Base-by-base conservation (phyloP, 495 filamentous ascomycete genomes). In the Xylaria telfairii region DNA sequence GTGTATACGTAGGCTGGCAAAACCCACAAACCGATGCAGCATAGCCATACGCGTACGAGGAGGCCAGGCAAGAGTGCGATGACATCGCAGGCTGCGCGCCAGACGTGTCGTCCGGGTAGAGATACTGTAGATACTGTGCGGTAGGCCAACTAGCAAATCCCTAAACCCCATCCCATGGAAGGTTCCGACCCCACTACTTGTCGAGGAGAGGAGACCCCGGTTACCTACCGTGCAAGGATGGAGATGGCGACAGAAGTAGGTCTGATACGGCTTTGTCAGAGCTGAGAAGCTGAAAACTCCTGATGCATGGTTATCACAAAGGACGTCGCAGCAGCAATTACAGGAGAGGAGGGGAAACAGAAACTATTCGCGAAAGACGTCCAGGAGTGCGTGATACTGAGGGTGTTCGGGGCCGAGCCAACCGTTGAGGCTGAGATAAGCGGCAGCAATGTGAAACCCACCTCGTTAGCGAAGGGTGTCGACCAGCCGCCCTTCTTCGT, bases 341-440 rank as follows among this genome's bases (percentile, higher is more conserved):
- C 34, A 8, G 34, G 3, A 47, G 21, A 39, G 21, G 54, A 37
- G 28, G 24, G 34, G 46, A 39, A 26, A 51, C 12, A 21, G 30
- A 51, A 51, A 53, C 62, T 15, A 21, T n/a, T 26, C 4, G 37
- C 37, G 56, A 64, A 12, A 19, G 34, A 3, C 34, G 8, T 65
- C 62, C 15, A 53, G 10, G 32, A 54, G 15, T 41, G n/a, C 6
- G 47, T 54, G 51, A 46, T 37, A 59, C 56, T 8, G n/a, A 67
- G 12, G 65, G 39, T 51, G 3, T 30, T 57, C 49, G 51, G 49
- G 65, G 65, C 51, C 49, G 49, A 56, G 26, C 24, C 49, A 44
- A 32, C 21, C 63, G 51, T 67, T 67, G 65, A 67, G 65, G 65
- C 65, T 67, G 65, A 67, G 65, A 67, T 56, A 59, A 67, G 51